A percentile compares a stretch with the other conserved stretches of the same genome.
Evolutionary conservation across 352 stramenopile genomes (phyloP).

Genomic region (Achlya hypogyna): DNA sequence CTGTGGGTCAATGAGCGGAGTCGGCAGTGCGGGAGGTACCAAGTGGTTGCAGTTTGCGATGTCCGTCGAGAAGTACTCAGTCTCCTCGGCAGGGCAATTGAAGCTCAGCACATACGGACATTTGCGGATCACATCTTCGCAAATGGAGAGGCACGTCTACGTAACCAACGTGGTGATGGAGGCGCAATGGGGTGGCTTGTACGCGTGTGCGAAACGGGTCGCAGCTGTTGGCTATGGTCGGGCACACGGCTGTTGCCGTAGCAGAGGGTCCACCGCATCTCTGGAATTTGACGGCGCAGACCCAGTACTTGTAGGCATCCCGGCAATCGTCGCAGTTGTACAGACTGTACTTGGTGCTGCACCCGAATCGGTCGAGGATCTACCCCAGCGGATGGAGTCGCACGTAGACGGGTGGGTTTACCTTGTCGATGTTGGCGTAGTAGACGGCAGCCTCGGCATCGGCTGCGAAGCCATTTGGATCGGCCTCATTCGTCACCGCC

Average conservation of each 20-base stretch:
- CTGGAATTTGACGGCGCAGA: constrained; percentile 80
- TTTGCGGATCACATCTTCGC: constrained; percentile 78
- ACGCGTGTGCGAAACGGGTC: background rate
- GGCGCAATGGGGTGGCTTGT: background rate
- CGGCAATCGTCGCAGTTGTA: constrained; percentile 76
- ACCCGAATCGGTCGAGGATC: constrained; percentile 65
- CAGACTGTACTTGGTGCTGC: constrained; percentile 66
- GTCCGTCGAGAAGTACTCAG: constrained; percentile 58
- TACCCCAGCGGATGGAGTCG: too few relatives aligned
- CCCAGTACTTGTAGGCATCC: constrained; percentile 85
- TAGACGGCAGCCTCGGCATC: constrained; percentile 60
- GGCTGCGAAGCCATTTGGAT: constrained; percentile 35
- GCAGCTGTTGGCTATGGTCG: constrained; percentile 2
- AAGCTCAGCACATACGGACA: constrained; percentile 82
- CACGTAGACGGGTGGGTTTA: too few relatives aligned
- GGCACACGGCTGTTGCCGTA: constrained; percentile 5
- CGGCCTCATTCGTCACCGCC: constrained; percentile 51
- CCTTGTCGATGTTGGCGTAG: constrained; percentile 72
- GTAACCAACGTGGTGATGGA: constrained; percentile 20
- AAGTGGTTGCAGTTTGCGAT: constrained; percentile 70
- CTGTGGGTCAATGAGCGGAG: background rate
- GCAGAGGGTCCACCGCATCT: constrained; percentile 32
- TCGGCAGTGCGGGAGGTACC: background rate
- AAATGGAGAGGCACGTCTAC: constrained; percentile 72
- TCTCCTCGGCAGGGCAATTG: constrained; percentile 61